Percentiles rank a stretch among this genome's conserved stretches.
These are phyloP conservation scores for Termitomyces sp. DNA, from an alignment of 1,284 basidiomycete genomes.

Conservation along the genomic window DNA sequence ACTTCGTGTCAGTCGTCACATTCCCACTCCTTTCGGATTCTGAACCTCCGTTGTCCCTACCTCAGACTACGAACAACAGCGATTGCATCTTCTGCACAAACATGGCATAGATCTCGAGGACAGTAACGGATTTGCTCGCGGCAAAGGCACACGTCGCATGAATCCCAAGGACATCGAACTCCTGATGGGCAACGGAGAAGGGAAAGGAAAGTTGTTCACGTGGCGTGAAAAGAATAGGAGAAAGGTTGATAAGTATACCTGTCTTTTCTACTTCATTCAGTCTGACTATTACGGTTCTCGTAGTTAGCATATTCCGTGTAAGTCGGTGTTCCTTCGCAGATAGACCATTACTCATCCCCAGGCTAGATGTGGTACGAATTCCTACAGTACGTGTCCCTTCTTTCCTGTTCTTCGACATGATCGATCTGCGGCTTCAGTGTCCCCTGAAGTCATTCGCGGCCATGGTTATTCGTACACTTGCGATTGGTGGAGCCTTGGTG, in stretches of 20 bases:
- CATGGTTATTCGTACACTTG: conserved; percentile 92
- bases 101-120: conserved; percentile 94
- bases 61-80: conserved; percentile 90
- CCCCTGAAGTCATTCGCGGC: conserved; percentile 90
- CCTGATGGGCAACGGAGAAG: conserved; percentile 74
- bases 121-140: conserved; percentile 56
- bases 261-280: conserved; percentile 10
- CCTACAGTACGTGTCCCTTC: conserved; percentile 66
- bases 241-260: conserved; percentile 47
- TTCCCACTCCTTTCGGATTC: conserved; percentile 12
- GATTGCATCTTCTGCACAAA: conserved; percentile 82
- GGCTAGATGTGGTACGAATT: conserved; percentile 79
- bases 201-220: conserved; percentile 78
- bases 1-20: conserved; percentile 61
- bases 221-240: conserved; percentile 92
- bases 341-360: background rate
- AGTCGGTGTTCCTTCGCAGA: conserved; percentile 29
- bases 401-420: conserved; percentile 11
- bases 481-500: conserved; percentile 97
- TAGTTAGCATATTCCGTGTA: conserved; percentile 92
- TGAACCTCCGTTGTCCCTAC: conserved; percentile 12
- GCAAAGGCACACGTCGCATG: conserved; percentile 67
- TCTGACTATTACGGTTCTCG: conserved; percentile 7
- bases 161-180: conserved; percentile 74
- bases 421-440: conserved; percentile 51